phyloP scores from a whole-genome alignment of 2,329 filamentous ascomycete genomes.

The Botryotinia narcissicola region DNA sequence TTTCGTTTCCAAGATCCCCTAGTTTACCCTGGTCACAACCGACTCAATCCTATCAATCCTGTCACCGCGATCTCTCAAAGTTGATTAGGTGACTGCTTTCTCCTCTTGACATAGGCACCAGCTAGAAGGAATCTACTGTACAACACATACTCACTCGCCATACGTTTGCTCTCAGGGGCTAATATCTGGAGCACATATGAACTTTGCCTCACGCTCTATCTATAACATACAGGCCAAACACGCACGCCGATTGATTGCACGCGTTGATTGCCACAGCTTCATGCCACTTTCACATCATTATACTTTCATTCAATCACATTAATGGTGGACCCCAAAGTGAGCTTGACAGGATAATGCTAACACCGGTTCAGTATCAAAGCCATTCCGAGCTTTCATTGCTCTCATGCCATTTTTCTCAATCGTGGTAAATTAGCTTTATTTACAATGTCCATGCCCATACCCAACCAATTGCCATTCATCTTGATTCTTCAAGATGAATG shows the following conservation, averaged over 20 bases:
- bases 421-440: slow-evolving; percentile 17
- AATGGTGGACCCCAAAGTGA: neutral
- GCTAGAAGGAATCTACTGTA: slow-evolving; percentile 1
- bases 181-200: neutral
- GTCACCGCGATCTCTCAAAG: slow-evolving; percentile 12
- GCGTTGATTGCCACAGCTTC: neutral
- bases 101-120: slow-evolving; percentile 2
- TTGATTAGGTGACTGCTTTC: neutral
- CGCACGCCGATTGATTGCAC: neutral
- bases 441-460: slow-evolving; percentile 3
- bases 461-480: slow-evolving; percentile 11
- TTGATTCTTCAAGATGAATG: neutral
- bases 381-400: slow-evolving; percentile 5
- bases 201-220: neutral
- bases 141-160: neutral
- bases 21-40: neutral
- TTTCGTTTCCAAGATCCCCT: neutral
- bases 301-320: neutral
- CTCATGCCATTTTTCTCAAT: slow-evolving; percentile 4
- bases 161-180: neutral
- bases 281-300: slow-evolving; percentile 6
- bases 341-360: slow-evolving; percentile 9
- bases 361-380: neutral
- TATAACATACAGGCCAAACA: neutral
- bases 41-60: slow-evolving; percentile 13